A percentile compares a stretch with the other conserved stretches of the same genome.
These are phyloP conservation scores for Boletus sp. DNA, from an alignment of 1,284 basidiomycete species.

Conservation along the genomic window DNA sequence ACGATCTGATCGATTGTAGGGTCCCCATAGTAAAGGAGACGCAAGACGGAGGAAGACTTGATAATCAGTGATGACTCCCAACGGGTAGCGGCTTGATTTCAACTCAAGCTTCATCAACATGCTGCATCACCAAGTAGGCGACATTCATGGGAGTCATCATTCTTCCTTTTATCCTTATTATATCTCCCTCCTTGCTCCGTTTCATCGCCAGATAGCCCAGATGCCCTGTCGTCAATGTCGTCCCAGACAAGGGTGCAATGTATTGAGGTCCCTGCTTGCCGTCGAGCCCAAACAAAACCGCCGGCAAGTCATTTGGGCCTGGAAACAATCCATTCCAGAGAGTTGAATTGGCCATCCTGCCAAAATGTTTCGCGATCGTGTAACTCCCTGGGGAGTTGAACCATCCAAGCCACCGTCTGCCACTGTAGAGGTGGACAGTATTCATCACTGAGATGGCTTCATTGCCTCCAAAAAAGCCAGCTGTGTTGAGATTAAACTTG, in stretches of 20 bases:
- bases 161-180: neutral
- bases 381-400: slow-evolving; percentile 40
- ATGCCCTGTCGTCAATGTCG: neutral
- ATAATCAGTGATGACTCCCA: no score
- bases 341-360: slow-evolving; percentile 31
- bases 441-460: slow-evolving; percentile 38
- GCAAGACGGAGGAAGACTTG: no score
- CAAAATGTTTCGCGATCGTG: slow-evolving; percentile 34
- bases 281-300: slow-evolving; percentile 33
- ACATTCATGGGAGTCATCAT: slow-evolving; percentile 1
- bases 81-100: slow-evolving; percentile 1
- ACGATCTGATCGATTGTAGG: no score
- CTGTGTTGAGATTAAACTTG: slow-evolving; percentile 29
- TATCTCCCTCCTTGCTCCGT: neutral
- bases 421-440: slow-evolving; percentile 33
- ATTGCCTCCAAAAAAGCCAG: slow-evolving; percentile 38
- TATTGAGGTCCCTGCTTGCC: slow-evolving; percentile 34
- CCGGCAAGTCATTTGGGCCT: slow-evolving; percentile 27
- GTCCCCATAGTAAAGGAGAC: no score
- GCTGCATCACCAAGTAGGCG: slow-evolving; percentile 26
- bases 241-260: slow-evolving; percentile 16
- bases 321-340: slow-evolving; percentile 39
- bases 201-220: neutral
- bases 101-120: slow-evolving; percentile 2
- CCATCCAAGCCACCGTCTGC: slow-evolving; percentile 39